Conservation (phyloP, 768 basidiomycete genomes). For the Mycena indigotica region DNA sequence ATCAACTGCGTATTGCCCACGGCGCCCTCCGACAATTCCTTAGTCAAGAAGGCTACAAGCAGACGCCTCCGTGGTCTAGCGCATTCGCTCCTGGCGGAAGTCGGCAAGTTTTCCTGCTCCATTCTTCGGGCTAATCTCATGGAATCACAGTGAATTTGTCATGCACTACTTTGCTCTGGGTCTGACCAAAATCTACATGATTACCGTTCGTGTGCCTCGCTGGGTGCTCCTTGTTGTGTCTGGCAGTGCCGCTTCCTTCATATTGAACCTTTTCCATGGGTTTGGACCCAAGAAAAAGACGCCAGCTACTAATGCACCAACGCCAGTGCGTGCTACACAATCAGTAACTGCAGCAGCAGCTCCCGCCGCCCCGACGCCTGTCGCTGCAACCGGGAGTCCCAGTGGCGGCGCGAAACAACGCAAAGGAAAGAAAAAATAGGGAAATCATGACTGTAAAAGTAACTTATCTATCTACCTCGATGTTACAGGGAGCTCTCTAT, state of each 20-base stretch:
- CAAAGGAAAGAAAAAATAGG: slow-evolving; percentile 33
- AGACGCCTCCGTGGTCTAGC: slow-evolving; percentile 68
- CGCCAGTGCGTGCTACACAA: no score
- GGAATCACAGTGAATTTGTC: slow-evolving; percentile 52
- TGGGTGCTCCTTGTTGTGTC: slow-evolving; percentile 71
- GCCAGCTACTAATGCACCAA: slow-evolving; percentile 1
- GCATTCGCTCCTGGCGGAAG: slow-evolving; percentile 76
- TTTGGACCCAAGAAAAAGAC: slow-evolving; percentile 4
- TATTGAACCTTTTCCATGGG: slow-evolving; percentile 67
- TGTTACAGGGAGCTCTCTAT: no score
- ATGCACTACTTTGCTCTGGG: slow-evolving; percentile 50
- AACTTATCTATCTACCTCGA: no score
- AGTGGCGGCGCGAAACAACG: slow-evolving; percentile 34
- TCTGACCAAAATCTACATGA: slow-evolving; percentile 60
- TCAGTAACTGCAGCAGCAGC: background rate
- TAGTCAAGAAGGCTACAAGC: slow-evolving; percentile 60
- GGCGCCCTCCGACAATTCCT: slow-evolving; percentile 70
- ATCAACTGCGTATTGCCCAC: slow-evolving; percentile 59
- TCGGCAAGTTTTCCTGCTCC: slow-evolving; percentile 44
- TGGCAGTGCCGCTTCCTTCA: slow-evolving; percentile 64
- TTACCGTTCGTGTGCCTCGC: slow-evolving; percentile 59
- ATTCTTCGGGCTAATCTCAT: slow-evolving; percentile 1
- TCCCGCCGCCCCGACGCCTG: background rate
- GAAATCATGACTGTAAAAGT: background rate
- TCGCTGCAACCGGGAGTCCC: slow-evolving; percentile 12